These are phyloP conservation scores for Rhinocladiella mackenziei DNA, from an alignment of 2,329 filamentous ascomycete genomes.

Conservation along the genomic window DNA sequence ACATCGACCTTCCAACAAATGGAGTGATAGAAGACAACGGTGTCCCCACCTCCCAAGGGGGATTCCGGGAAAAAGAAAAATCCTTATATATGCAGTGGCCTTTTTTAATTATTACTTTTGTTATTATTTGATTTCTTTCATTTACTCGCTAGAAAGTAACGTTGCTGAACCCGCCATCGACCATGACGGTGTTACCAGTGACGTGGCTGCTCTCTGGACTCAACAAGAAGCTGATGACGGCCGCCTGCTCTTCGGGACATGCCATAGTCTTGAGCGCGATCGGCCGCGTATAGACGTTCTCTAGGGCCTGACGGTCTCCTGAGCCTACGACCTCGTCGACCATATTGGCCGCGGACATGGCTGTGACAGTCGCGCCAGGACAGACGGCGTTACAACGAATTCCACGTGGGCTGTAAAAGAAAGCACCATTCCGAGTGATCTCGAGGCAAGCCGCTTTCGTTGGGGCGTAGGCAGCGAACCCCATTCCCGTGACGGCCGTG, in stretches of 20 bases:
- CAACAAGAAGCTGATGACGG: conserved; percentile 22
- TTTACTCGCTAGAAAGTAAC: too few species aligned
- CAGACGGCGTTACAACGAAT: conserved; percentile 24
- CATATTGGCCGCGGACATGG: conserved; percentile 21
- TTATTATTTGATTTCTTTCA: too few species aligned
- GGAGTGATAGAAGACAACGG: too few species aligned
- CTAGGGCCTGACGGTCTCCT: conserved; percentile 21
- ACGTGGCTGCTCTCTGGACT: conserved; percentile 25
- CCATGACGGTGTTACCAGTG: conserved; percentile 18
- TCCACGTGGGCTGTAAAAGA: conserved; percentile 21
- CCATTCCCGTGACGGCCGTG: conserved; percentile 17
- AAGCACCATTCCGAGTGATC: conserved; percentile 23
- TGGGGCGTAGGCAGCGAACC: conserved; percentile 20
- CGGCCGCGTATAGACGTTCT: conserved; percentile 13
- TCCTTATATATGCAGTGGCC: too few species aligned
- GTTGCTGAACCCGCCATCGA: conserved; percentile 25
- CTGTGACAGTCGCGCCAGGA: conserved; percentile 24
- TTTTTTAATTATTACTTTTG: too few species aligned
- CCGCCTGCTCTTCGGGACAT: conserved; percentile 22
- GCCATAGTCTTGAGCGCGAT: conserved; percentile 21
- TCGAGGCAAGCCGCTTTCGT: conserved; percentile 20
- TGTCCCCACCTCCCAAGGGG: too few species aligned
- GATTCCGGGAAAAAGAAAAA: too few species aligned
- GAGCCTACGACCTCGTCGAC: conserved; percentile 20
- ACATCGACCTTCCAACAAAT: too few species aligned